Conservation (phyloP, 139 green algal species). For the Tetraselmis chui region DNA sequence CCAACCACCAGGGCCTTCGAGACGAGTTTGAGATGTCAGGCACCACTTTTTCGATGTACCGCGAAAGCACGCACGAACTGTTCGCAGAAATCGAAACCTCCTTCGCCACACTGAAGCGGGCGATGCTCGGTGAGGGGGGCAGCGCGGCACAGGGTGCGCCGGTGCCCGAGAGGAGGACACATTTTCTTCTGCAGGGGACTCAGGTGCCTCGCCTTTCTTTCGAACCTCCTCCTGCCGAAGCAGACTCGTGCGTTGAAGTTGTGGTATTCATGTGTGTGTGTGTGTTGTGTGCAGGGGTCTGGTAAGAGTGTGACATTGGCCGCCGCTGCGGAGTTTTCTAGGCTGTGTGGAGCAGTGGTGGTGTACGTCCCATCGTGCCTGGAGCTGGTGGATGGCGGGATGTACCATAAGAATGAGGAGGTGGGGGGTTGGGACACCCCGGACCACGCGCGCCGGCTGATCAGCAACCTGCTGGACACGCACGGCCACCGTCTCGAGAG, state of each 20-base stretch:
- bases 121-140: background rate
- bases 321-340: background rate
- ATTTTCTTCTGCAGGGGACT: background rate
- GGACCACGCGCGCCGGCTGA: background rate
- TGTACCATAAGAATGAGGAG: background rate
- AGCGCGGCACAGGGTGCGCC: too few relatives aligned
- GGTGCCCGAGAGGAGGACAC: background rate
- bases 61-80: background rate
- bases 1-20: background rate
- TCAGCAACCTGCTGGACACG: background rate
- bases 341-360: background rate
- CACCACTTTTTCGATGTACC: background rate
- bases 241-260: too few relatives aligned
- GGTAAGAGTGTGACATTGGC: background rate
- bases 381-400: background rate
- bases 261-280: too few relatives aligned
- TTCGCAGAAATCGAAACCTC: background rate
- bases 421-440: background rate
- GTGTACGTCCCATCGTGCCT: background rate
- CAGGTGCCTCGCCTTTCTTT: background rate
- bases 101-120: background rate
- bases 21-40: background rate
- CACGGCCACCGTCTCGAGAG: background rate
- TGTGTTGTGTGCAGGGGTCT: too few relatives aligned
- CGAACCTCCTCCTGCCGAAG: too few relatives aligned